Base-by-base conservation (phyloP, 495 filamentous ascomycete genomes). In the Trichoderma asperelloides region DNA sequence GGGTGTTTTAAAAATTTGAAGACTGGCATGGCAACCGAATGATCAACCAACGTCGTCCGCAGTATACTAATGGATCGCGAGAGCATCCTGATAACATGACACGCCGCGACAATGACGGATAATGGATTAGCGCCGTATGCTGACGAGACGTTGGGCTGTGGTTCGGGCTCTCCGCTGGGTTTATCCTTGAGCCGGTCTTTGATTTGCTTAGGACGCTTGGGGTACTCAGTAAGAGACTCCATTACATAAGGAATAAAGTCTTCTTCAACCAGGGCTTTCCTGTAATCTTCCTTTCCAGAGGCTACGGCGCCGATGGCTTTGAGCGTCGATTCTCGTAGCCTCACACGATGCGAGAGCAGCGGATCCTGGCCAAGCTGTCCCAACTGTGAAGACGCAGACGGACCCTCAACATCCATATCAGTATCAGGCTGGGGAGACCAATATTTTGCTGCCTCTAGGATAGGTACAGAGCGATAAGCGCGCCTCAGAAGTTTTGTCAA, bases 11-110 rank as follows among this genome's bases (percentile, higher is more conserved):
- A 78, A 28, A 98, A 84, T 21, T 80, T 79, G 69, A 93, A 89
- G n/a, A 97, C 75, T 7, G 93, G 95, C 68, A 85, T 81, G 2
- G 91, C 89, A 63, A 96, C 87, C 3, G 88, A 89, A 51, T 90
- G 85, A 77, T 98, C 95, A 67, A 96, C 91, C 9, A 98, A 78
- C 65, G 87, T 89, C 9, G 96, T 98, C 62, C 95, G 78, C 16
- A 98, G 77, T 27, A 92, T 88, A 73, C 86, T 91, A 9, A 96
- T 88, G 0, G 91, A 95, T 23, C 95, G 87, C 5, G 91, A 91
- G 23, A 98, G 79, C 71, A 89, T 87, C 60, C 90, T 82, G 49
- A 90, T 82, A 25, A 88, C 86, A 71, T 88, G 87, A 71, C 93
- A 97, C 15, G 96, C 96, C 30, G 94, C 91, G 33, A 96, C 81